Evolutionary conservation across 129 eudicot species (phyloP), one percentile per base, ranked within the genome.

Genomic region (Artemisia argyi): DNA sequence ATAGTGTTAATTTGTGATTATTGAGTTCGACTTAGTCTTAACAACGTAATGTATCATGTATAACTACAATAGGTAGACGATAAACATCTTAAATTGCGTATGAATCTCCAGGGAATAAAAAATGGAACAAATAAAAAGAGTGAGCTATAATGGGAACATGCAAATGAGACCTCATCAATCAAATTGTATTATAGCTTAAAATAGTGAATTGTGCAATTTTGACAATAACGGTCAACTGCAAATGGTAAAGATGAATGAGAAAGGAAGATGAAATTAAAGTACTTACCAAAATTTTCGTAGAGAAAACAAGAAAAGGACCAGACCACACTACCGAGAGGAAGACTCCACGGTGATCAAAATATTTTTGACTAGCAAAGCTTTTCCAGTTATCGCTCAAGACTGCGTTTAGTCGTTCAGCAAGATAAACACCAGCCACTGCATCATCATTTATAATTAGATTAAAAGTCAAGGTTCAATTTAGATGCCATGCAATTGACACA

Each of bases 291-390:
- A 94, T 87, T 57, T 88, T 64, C 62, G 89, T 86, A 0, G 98
- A 78, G 28, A 87, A 79, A 49, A 85, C 86, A 78, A 90, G 79
- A 71, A 94, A 91, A 19, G 97, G 97, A n/a, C 98, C 98, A 42
- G 98, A 94, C 98, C 98, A 94, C 19, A 94, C 89, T 44, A 86
- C 88, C 0, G 98, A 94, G 65, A 94, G 87, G 56, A 94, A 94
- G 26, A 94, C 74, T 49, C 97, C 98, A 56, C 79, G 90, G 18
- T 79, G 74, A 22, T 94, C 98, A 59, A 94, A 94, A 73, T 94
- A 94, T 68, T 90, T 90, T 79, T 94, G 97, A 68, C 87, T 83
- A 14, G 97, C 97, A 86, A 90, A 90, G 80, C 88, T 87, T 85
- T 80, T 78, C 98, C 98, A 94, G 89, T 90, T 86, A 16, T 74